A percentile compares a stretch with the other conserved stretches of the same genome.
phyloP scores from a whole-genome alignment of 2,329 filamentous ascomycete species.

The Botrytis galanthina region DNA sequence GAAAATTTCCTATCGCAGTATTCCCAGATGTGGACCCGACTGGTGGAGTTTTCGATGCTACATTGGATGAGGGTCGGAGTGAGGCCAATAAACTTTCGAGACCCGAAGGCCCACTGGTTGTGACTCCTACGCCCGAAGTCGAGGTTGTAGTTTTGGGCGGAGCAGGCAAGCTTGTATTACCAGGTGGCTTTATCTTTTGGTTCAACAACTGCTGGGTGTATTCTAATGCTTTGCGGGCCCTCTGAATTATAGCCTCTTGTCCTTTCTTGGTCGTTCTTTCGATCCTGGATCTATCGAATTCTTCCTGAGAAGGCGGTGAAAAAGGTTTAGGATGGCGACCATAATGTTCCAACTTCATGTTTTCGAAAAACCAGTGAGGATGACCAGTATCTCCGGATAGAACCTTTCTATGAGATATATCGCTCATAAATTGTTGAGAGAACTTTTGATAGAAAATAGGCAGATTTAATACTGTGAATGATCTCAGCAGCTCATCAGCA shows the following conservation, averaged over 20 bases:
- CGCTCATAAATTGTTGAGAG: not conserved
- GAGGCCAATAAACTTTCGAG: too few species aligned
- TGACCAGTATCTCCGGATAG: not conserved
- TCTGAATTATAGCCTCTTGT: not conserved
- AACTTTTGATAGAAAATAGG: not conserved
- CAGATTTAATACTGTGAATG: too few species aligned
- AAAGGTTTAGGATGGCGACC: not conserved
- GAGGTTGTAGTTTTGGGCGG: not conserved
- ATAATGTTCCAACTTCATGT: not conserved
- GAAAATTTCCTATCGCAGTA: not conserved
- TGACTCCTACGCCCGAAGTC: not conserved
- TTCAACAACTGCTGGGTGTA: not conserved
- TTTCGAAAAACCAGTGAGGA: not conserved
- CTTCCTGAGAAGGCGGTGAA: too few species aligned
- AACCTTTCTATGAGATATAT: not conserved
- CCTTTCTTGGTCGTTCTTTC: not conserved
- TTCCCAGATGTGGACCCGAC: not conserved
- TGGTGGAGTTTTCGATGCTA: not conserved
- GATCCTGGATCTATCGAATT: not conserved
- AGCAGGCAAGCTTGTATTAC: not conserved
- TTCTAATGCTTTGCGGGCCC: not conserved
- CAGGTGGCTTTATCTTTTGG: too few species aligned
- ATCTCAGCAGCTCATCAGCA: not conserved
- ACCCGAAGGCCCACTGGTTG: not conserved
- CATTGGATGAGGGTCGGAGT: too few species aligned